phyloP scores from a whole-genome alignment of 495 filamentous ascomycete species.

The Lichenothelia convexa region DNA sequence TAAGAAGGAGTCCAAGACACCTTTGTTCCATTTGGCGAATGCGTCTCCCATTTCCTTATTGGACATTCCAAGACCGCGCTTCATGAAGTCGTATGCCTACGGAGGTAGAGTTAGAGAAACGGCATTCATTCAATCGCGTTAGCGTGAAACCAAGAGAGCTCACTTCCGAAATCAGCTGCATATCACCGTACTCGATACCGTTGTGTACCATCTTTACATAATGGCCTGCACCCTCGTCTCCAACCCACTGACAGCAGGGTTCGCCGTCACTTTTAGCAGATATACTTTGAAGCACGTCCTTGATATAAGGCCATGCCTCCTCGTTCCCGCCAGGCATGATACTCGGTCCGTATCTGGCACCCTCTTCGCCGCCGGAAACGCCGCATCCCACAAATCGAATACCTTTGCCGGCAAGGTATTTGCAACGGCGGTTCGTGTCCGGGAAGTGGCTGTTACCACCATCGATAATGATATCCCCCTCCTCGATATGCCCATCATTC shows the following conservation, averaged over 20 bases:
- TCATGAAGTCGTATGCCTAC: slow-evolving; percentile 99
- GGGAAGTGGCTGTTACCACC: slow-evolving; percentile 99
- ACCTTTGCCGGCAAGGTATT: slow-evolving; percentile 67
- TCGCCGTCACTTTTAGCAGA: slow-evolving; percentile 92
- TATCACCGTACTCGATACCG: slow-evolving; percentile 99
- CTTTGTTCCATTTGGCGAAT: slow-evolving; percentile 92
- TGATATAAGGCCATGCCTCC: slow-evolving; percentile 94
- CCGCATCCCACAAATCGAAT: slow-evolving; percentile 93
- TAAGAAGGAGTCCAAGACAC: slow-evolving; percentile 96
- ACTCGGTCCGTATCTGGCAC: slow-evolving; percentile 90
- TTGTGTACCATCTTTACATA: slow-evolving; percentile 99
- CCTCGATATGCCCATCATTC: slow-evolving; percentile 50
- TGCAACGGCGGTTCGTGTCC: slow-evolving; percentile 88
- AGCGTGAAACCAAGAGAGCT: slow-evolving; percentile 4
- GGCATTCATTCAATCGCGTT: no score
- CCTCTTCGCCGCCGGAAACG: slow-evolving; percentile 98
- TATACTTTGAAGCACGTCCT: slow-evolving; percentile 97
- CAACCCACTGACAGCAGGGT: slow-evolving; percentile 98
- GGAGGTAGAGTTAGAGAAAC: no score
- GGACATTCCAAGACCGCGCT: slow-evolving; percentile 72
- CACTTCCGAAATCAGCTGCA: slow-evolving; percentile 99
- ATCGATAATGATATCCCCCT: slow-evolving; percentile 97
- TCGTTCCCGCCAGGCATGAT: slow-evolving; percentile 98
- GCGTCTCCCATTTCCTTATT: slow-evolving; percentile 90
- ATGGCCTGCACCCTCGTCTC: slow-evolving; percentile 96